Evolutionary conservation across 2,329 filamentous ascomycete genomes (phyloP).

Genomic region (Diplodia scrobiculata): DNA sequence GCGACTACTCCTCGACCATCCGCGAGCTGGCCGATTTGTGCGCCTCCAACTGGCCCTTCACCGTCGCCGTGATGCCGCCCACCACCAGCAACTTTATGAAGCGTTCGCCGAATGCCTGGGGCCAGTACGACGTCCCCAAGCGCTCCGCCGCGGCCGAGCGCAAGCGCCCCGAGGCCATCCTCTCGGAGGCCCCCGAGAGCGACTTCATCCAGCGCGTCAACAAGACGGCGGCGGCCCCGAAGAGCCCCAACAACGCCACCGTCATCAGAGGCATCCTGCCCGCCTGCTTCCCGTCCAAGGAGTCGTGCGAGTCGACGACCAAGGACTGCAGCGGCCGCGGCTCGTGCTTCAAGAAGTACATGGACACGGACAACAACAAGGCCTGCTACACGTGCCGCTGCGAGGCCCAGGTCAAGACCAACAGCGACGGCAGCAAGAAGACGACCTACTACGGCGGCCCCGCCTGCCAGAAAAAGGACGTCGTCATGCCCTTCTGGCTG

Average conservation of each 20-base stretch:
- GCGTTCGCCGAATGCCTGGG: conserved; percentile 41
- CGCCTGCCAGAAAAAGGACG: conserved; percentile 87
- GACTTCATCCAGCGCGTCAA: conserved; percentile 24
- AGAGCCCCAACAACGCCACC: conserved; percentile 33
- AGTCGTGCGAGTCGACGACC: conserved; percentile 69
- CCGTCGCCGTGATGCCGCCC: conserved; percentile 45
- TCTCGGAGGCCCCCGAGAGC: conserved; percentile 16
- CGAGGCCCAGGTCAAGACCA: conserved; percentile 57
- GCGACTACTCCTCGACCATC: conserved; percentile 13
- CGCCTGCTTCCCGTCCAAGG: conserved; percentile 71
- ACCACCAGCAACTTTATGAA: conserved; percentile 38
- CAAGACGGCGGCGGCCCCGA: conserved; percentile 38
- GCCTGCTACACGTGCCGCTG: conserved; percentile 82
- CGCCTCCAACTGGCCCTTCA: conserved; percentile 35
- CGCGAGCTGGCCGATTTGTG: conserved; percentile 19
- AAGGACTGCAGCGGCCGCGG: conserved; percentile 83
- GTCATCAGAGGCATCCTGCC: conserved; percentile 60
- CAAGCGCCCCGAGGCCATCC: conserved; percentile 17
- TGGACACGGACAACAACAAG: conserved; percentile 48
- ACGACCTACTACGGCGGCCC: conserved; percentile 78
- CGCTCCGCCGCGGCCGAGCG: conserved; percentile 16
- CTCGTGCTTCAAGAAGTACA: conserved; percentile 69
- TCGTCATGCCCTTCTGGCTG: conserved; percentile 87
- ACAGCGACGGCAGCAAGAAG: conserved; percentile 57
- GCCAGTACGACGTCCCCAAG: conserved; percentile 36